phyloP scores from a whole-genome alignment of 768 basidiomycete species.

The Sutorius australiensis region DNA sequence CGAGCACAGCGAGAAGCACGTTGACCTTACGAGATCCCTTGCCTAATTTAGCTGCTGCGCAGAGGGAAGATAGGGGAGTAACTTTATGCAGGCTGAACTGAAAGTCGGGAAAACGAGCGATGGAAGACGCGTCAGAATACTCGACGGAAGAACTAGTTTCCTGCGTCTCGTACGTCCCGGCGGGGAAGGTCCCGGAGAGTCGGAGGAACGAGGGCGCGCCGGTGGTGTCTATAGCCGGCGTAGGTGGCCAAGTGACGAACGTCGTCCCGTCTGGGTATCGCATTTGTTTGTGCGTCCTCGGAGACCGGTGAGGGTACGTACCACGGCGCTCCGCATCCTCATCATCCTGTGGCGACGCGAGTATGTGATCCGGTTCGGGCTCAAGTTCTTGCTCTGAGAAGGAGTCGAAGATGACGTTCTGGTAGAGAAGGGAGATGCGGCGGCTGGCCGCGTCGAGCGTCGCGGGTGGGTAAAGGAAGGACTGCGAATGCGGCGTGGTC shows the following conservation, averaged over 20 bases:
- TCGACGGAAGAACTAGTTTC: constrained; percentile 44
- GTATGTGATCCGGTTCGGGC: constrained; percentile 17
- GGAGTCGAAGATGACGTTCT: constrained; percentile 67
- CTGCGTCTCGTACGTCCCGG: constrained; percentile 39
- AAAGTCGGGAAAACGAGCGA: constrained; percentile 69
- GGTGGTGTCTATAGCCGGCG: constrained; percentile 27
- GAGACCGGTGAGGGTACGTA: constrained; percentile 9
- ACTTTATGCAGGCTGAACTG: constrained; percentile 66
- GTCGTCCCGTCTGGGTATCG: constrained; percentile 42
- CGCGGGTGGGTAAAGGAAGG: constrained; percentile 40
- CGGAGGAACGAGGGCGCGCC: constrained; percentile 25
- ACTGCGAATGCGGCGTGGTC: not conserved
- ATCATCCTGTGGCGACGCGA: constrained; percentile 15
- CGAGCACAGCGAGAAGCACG: constrained; percentile 62
- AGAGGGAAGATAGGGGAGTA: constrained; percentile 44
- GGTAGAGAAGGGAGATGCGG: constrained; percentile 67
- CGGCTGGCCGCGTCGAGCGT: constrained; percentile 64
- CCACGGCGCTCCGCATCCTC: constrained; percentile 13
- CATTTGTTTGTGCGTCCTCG: constrained; percentile 5
- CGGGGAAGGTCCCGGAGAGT: constrained; percentile 26
- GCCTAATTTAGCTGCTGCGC: constrained; percentile 26
- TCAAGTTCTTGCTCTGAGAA: constrained; percentile 29
- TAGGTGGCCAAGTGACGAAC: constrained; percentile 57
- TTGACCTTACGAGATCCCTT: constrained; percentile 49
- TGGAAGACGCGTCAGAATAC: constrained; percentile 67